These are phyloP conservation scores for Sphaerulina musiva DNA, from an alignment of 2,329 filamentous ascomycete genomes.

Conservation along the genomic window DNA sequence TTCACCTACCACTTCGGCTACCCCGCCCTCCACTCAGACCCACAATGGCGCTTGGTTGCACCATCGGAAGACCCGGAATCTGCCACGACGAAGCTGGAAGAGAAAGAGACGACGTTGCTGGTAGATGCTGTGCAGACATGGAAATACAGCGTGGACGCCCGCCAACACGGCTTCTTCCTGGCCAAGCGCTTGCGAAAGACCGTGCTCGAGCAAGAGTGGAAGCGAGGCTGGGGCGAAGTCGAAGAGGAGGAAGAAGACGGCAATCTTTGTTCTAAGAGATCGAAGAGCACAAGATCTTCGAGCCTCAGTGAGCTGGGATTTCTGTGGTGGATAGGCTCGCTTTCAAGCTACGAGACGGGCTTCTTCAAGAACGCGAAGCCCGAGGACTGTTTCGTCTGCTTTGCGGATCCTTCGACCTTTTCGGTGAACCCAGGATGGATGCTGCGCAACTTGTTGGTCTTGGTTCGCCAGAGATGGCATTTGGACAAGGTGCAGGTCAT, in stretches of 20 bases:
- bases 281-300: constrained; percentile 47
- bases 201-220: constrained; percentile 32
- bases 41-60: constrained; percentile 62
- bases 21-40: constrained; percentile 83
- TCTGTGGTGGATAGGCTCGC: constrained; percentile 68
- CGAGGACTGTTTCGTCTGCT: constrained; percentile 76
- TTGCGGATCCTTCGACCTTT: constrained; percentile 90
- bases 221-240: constrained; percentile 25
- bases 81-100: constrained; percentile 49
- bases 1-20: constrained; percentile 99
- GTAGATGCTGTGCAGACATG: constrained; percentile 82
- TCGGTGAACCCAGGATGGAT: constrained; percentile 85
- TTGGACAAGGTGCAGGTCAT: constrained; percentile 73
- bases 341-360: constrained; percentile 73
- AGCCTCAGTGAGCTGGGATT: constrained; percentile 54
- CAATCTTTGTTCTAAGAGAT: constrained; percentile 33
- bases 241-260: constrained; percentile 31
- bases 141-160: constrained; percentile 71
- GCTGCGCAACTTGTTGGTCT: constrained; percentile 76
- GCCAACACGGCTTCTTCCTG: constrained; percentile 94
- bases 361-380: constrained; percentile 71
- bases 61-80: constrained; percentile 29
- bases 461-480: constrained; percentile 75
- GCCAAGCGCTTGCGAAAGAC: constrained; percentile 61
- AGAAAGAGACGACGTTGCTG: constrained; percentile 67